phyloP scores from a whole-genome alignment of 2,329 filamentous ascomycete genomes.

The Fusarium avenaceum region DNA sequence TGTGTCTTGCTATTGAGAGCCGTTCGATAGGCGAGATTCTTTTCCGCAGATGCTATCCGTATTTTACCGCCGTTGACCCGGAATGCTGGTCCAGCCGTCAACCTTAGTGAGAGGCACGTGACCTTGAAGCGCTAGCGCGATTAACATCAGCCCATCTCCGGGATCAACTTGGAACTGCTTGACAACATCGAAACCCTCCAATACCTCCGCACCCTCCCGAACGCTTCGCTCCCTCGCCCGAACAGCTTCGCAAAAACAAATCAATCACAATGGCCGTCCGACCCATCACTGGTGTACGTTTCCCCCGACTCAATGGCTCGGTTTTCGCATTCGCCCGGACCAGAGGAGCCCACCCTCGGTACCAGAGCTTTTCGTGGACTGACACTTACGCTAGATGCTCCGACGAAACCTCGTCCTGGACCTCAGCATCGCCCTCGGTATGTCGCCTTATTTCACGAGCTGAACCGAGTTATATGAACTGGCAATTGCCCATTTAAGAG shows the following conservation, averaged over 20 bases:
- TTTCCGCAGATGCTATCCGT: slow-evolving; percentile 35
- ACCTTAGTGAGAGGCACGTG: slow-evolving; percentile 33
- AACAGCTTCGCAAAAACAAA: slow-evolving; percentile 44
- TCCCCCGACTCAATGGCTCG: slow-evolving; percentile 51
- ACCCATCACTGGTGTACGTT: slow-evolving; percentile 72
- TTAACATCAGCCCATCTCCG: slow-evolving; percentile 55
- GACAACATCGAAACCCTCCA: slow-evolving; percentile 46
- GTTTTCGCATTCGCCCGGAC: slow-evolving; percentile 25
- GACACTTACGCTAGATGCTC: slow-evolving; percentile 66
- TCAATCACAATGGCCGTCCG: slow-evolving; percentile 65
- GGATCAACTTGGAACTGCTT: slow-evolving; percentile 47
- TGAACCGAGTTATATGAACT: slow-evolving; percentile 18
- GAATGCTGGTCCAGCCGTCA: slow-evolving; percentile 30
- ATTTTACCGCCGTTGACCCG: slow-evolving; percentile 48
- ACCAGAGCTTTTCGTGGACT: slow-evolving; percentile 51
- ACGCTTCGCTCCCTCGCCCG: slow-evolving; percentile 41
- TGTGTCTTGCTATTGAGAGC: slow-evolving; percentile 29
- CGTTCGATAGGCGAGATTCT: slow-evolving; percentile 45
- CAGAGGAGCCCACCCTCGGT: slow-evolving; percentile 32
- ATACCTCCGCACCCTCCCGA: slow-evolving; percentile 34
- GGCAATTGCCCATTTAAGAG: slow-evolving; percentile 21
- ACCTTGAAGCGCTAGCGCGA: slow-evolving; percentile 50
- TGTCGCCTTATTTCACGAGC: slow-evolving; percentile 47
- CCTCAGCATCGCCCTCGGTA: slow-evolving; percentile 69
- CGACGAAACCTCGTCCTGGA: slow-evolving; percentile 70